These are phyloP conservation scores for Panellus pusillus DNA, from an alignment of 768 basidiomycete species.

Conservation along the genomic window DNA sequence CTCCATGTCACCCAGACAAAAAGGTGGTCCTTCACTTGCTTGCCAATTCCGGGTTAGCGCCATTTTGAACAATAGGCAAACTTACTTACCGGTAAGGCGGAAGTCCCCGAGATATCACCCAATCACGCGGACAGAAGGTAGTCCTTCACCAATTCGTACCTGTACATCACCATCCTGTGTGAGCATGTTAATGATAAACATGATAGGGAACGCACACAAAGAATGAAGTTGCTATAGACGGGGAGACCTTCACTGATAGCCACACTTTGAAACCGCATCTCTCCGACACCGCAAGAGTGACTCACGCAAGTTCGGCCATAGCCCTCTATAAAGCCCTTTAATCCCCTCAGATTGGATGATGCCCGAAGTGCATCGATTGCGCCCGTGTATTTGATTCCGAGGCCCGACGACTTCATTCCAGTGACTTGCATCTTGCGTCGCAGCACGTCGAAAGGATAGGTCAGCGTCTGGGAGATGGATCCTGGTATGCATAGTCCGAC, in stretches of 20 bases:
- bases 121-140: conserved; percentile 35
- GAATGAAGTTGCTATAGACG: conserved; percentile 85
- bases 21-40: conserved; percentile 47
- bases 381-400: conserved; percentile 71
- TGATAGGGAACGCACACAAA: conserved; percentile 32
- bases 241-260: conserved; percentile 79
- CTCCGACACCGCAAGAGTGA: conserved; percentile 1
- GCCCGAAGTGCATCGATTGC: conserved; percentile 75
- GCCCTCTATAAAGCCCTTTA: conserved; percentile 75
- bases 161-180: conserved; percentile 26
- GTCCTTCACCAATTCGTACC: conserved; percentile 65
- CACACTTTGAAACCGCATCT: conserved; percentile 7
- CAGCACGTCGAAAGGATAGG: conserved; percentile 94
- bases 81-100: too few relatives aligned
- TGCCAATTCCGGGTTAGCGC: too few relatives aligned
- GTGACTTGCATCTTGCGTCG: conserved; percentile 95
- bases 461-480: conserved; percentile 90
- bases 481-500: conserved; percentile 39
- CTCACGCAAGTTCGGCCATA: conserved; percentile 86
- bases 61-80: too few relatives aligned
- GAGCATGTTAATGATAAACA: too few relatives aligned
- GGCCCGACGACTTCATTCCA: conserved; percentile 64
- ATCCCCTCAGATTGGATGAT: conserved; percentile 77
- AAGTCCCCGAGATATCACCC: background rate
- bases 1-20: conserved; percentile 17